Base-by-base conservation (phyloP, 345 rosid genomes). In the Atalantia buxifolia region DNA sequence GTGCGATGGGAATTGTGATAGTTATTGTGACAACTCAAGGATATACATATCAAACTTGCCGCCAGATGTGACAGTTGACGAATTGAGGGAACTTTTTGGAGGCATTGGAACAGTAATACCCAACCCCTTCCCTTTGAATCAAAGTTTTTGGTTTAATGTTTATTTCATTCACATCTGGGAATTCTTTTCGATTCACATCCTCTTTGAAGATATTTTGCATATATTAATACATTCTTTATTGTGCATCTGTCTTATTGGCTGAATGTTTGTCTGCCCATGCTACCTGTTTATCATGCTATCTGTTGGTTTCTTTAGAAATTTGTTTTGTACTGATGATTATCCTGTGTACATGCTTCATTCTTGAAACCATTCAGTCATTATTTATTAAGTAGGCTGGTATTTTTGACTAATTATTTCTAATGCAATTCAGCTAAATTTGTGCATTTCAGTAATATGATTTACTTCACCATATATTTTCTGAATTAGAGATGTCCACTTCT, bases 41-140 rank as follows among this genome's bases (percentile, higher is more conserved):
- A 92, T 97, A 75, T 94, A 97, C 87, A 93, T 97, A 81, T 93
- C 99, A 76, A 97, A 94, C 84, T 86, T 97, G 89, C 99, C 99
- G 40, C 85, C 90, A 25, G 97, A 93, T 90, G 98, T 97, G 85
- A 93, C 98, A 31, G 71, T 60, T 69, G 99, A 97, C 68, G 95
- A 97, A 81, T 87, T 97, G 86, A 87, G 84, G 76, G 98, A 93
- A 27, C 96, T 97, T 82, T 97, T 97, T 82, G 97, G 97, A 56
- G 97, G 99, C 90, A 92, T 97, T 85, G 97, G 99, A 88, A 97
- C 89, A 86, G 99, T 97, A 93, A 89, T 81, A 59, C 77, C 69
- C 62, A 53, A 66, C 21, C 83, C 85, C 69, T 80, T 79, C 68
- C 78, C 75, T 64, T 72, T 80, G 63, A 72, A 50, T 60, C 31